Percentiles rank a stretch among this genome's conserved stretches.
Evolutionary conservation across 2,329 filamentous ascomycete species (phyloP).

Genomic region (Monosporascus sp.): DNA sequence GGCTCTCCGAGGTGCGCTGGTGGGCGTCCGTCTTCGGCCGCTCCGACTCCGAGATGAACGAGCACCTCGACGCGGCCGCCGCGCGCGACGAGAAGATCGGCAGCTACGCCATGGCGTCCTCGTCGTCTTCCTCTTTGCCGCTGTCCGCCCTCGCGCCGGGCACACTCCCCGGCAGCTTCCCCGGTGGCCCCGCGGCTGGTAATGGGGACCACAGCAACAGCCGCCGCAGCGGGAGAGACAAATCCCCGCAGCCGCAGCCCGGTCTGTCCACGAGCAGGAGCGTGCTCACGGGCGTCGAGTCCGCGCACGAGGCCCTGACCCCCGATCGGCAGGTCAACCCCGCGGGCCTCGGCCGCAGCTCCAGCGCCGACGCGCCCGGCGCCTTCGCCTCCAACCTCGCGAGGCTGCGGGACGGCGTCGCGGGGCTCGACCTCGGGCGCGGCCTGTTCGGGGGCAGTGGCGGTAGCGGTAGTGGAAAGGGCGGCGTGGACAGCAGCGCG

Average conservation of each 20-base stretch:
- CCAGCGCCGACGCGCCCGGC: constrained; percentile 39
- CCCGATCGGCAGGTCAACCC: constrained; percentile 26
- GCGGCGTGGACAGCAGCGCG: background rate
- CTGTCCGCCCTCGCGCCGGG: constrained; percentile 11
- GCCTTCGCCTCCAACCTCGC: constrained; percentile 35
- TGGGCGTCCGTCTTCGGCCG: constrained; percentile 87
- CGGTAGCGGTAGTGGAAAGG: constrained; percentile 1
- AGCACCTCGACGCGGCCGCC: constrained; percentile 49
- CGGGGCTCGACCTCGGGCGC: constrained; percentile 43
- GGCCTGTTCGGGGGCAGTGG: constrained; percentile 33
- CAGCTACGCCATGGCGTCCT: constrained; percentile 21
- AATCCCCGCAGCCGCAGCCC: constrained; percentile 24
- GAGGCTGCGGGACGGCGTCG: constrained; percentile 41
- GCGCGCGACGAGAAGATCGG: constrained; percentile 38
- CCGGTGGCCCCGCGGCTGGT: constrained; percentile 38
- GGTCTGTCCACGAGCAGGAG: constrained; percentile 39
- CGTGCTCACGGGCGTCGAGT: constrained; percentile 55
- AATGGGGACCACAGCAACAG: constrained; percentile 16
- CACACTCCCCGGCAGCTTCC: constrained; percentile 16
- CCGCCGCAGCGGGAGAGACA: constrained; percentile 8
- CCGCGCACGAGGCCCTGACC: constrained; percentile 46
- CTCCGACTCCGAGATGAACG: constrained; percentile 90
- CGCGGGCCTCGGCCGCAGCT: constrained; percentile 36
- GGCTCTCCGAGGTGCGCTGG: constrained; percentile 76
- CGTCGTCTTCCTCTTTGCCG: background rate